Percentiles rank a stretch among this genome's conserved stretches.
These are phyloP conservation scores for Cutaneotrichosporon sp. DNA, from an alignment of 1,284 basidiomycete genomes.

Conservation along the genomic window DNA sequence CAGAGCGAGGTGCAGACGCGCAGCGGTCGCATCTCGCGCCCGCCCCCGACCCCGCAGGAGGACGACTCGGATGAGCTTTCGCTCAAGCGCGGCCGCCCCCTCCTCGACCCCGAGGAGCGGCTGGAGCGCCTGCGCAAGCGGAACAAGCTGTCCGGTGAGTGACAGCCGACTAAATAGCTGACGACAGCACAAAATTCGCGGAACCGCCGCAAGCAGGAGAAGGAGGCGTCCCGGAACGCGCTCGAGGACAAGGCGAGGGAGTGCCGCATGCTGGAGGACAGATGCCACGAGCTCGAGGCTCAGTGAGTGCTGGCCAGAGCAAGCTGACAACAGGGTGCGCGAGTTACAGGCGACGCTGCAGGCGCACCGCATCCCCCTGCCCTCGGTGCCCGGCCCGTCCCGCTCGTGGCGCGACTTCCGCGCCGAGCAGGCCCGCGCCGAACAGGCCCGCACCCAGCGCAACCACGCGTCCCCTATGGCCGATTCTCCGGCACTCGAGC, in stretches of 20 bases:
- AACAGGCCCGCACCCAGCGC: not conserved
- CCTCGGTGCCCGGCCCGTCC: not conserved
- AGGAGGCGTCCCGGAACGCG: not conserved
- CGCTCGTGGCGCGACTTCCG: not conserved
- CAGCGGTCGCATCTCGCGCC: slow-evolving; percentile 12
- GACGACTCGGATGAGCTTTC: not conserved
- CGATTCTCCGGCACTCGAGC: not conserved
- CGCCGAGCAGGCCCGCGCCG: not conserved
- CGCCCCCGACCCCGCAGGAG: slow-evolving; percentile 1
- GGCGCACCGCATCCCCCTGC: slow-evolving; percentile 5
- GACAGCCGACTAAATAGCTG: not conserved
- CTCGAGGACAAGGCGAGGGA: not conserved
- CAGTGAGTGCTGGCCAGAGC: slow-evolving; percentile 1
- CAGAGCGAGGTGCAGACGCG: slow-evolving; percentile 4
- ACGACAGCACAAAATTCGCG: slow-evolving; percentile 5
- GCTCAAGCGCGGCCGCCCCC: not conserved
- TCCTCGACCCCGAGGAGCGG: not conserved
- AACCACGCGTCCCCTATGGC: not conserved
- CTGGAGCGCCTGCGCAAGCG: not conserved
- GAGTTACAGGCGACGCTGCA: slow-evolving; percentile 9
- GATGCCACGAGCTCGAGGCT: slow-evolving; percentile 10
- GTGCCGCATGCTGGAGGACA: slow-evolving; percentile 1
- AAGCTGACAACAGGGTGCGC: slow-evolving; percentile 10
- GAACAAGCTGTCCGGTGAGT: slow-evolving; percentile 3
- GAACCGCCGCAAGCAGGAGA: slow-evolving; percentile 4